Conservation (phyloP, 2,329 filamentous ascomycete genomes). For the Sporothrix globosa region DNA sequence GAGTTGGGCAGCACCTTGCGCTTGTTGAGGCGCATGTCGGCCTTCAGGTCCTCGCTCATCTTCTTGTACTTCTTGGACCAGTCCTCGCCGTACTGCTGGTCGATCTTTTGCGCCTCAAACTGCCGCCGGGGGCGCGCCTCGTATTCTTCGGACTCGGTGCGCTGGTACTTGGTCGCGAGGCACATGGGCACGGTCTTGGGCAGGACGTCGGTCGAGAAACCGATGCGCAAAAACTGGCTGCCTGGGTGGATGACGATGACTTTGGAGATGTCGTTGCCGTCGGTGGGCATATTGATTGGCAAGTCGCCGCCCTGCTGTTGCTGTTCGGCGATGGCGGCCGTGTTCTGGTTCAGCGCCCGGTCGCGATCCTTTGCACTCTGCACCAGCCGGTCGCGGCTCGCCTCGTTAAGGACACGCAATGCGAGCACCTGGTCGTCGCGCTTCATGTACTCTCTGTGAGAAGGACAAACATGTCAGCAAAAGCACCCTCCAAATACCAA, state of each 20-base stretch:
- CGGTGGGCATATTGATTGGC: constrained; percentile 55
- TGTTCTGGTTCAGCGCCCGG: constrained; percentile 73
- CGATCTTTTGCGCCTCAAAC: constrained; percentile 62
- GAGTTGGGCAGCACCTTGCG: constrained; percentile 95
- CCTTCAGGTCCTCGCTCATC: constrained; percentile 84
- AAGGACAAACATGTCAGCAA: constrained; percentile 4
- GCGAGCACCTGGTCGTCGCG: constrained; percentile 95
- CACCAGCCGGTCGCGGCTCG: constrained; percentile 78
- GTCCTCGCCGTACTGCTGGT: constrained; percentile 88
- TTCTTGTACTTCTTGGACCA: constrained; percentile 73
- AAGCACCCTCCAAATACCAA: background rate
- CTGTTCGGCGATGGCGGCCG: constrained; percentile 54
- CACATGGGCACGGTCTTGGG: constrained; percentile 95
- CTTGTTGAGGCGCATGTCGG: constrained; percentile 91
- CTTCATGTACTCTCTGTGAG: constrained; percentile 87
- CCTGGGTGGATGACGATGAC: constrained; percentile 94
- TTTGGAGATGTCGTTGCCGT: constrained; percentile 76
- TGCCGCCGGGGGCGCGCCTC: constrained; percentile 76
- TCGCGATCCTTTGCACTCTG: constrained; percentile 87
- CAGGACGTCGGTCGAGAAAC: constrained; percentile 91
- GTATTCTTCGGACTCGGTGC: constrained; percentile 82
- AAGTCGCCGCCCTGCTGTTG: constrained; percentile 61
- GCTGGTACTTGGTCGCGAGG: constrained; percentile 75
- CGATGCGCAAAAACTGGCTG: constrained; percentile 92
- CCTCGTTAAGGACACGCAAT: constrained; percentile 84